Base-by-base conservation (phyloP, 345 rosid genomes). In the Theobroma cacao region DNA sequence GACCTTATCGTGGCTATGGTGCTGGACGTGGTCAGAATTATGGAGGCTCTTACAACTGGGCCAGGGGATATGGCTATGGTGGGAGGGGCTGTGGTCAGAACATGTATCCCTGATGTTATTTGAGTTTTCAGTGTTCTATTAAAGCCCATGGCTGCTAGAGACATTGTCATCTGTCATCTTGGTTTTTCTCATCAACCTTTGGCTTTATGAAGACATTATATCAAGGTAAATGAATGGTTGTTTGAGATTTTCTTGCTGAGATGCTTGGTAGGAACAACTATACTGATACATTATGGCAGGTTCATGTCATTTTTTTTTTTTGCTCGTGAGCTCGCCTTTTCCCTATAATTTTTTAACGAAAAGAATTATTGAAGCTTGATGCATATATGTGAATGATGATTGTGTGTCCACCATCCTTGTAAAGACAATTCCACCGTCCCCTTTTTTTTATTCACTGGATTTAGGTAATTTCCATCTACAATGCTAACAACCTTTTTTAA, bases 51-150 rank as follows among this genome's bases (percentile, higher is more conserved):
- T 77, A 80, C 47, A 47, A 74, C 69, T 31, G 72, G 74, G 83
- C 81, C 74, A 82, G 81, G 38, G 83, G 83, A 69, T 82, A 76
- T 78, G 85, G 80, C 60, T 78, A 80, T 45, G 79, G 81, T 80
- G 82, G 80, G 34, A 80, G 85, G 78, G 85, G 85, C 30, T 74
- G 7, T 67, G 76, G 80, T 38, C 34, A 79, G 31, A 34, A 81
- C 65, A 66, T 64, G 75, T 53, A 55, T 67, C 48, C n/a, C 55
- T 85, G 56, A 82, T 62, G 79, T 56, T 22, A 1, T 15, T 0
- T 43, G 70, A 72, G 17, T 41, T 75, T 28, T 79, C 72, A 58
- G 55, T 62, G 31, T 52, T 60, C 36, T 28, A 43, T n/a, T 13
- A 56, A 47, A 43, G 38, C 55, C 71, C 68, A 31, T 41, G 56